phyloP scores from a whole-genome alignment of 345 rosid species.

The Microcos paniculata region DNA sequence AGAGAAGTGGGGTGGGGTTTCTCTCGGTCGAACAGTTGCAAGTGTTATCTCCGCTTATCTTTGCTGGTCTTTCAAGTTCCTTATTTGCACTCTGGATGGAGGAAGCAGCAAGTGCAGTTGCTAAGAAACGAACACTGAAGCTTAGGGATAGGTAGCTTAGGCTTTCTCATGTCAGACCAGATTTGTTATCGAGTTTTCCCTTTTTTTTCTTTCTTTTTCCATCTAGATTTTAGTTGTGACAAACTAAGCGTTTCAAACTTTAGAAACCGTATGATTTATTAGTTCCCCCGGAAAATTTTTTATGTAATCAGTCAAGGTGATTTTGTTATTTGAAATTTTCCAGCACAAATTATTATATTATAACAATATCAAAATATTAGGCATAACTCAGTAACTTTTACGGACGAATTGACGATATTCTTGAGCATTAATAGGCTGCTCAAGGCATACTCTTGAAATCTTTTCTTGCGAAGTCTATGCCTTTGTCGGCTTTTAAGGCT shows the following conservation, averaged over 20 bases:
- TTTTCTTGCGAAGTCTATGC: too few relatives aligned
- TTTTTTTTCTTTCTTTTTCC: too few relatives aligned
- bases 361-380: too few relatives aligned
- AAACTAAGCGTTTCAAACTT: too few relatives aligned
- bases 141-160: slow-evolving; percentile 78
- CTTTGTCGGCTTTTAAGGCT: too few relatives aligned
- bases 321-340: too few relatives aligned
- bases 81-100: slow-evolving; percentile 22
- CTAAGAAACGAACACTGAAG: slow-evolving; percentile 63
- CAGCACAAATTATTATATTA: too few relatives aligned
- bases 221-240: too few relatives aligned
- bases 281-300: too few relatives aligned
- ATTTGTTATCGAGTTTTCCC: neutral
- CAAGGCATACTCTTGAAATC: neutral
- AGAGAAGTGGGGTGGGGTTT: neutral
- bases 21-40: neutral
- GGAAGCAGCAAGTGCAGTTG: slow-evolving; percentile 75
- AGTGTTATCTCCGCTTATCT: neutral
- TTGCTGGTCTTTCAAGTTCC: neutral
- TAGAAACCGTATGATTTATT: too few relatives aligned
- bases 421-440: neutral
- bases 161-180: slow-evolving; percentile 52
- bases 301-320: too few relatives aligned
- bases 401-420: neutral
- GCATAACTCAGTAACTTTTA: too few relatives aligned